Base-by-base conservation (phyloP, 495 filamentous ascomycete genomes). In the Aspergillus sclerotiicarbonarius region DNA sequence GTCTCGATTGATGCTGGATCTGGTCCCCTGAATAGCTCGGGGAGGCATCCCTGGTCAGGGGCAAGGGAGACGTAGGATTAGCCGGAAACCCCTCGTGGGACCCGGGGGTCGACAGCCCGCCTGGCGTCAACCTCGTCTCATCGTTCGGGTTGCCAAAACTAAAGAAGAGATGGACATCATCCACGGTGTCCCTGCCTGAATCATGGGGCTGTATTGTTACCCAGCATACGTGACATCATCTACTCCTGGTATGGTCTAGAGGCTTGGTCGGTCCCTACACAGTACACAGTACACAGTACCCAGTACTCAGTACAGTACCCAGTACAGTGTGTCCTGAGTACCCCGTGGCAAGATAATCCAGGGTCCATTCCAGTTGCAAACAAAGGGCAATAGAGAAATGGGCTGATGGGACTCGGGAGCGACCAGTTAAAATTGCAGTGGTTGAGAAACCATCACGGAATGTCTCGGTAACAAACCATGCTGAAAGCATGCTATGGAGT, bases 151-250 rank as follows among this genome's bases (percentile, higher is more conserved):
- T 37, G 13, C 8, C 13, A 10, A 37, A 9, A 13, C 33, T 35
- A 35, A 13, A 13, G 30, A 30, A 20, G 20, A 15, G 12, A 32
- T 29, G 15, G 20, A 31, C 47, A n/a, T 32, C 47, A n/a, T 32
- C 13, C 29, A 25, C 47, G n/a, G 18, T 46, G 25, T 46, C 44
- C 25, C 47, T 29, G 25, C 29, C 6, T 50, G 15, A 18, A 50
- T 50, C 25, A 29, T 50, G 29, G 47, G 47, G 29, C 29, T 31
- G 47, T 50, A 50, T 32, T 16, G 47, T 50, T 12, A 50, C 47
- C 47, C 47, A n/a, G 25, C 31, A 16, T 50, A 50, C 47, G 47
- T 50, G 47, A 50, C 47, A 50, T 50, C 47, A 50, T 50, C 29
- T 46, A 25, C 25, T 25, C 25, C 25, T 25, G 37, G 37, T 41